A percentile compares a stretch with the other conserved stretches of the same genome.
Conservation (phyloP, 495 filamentous ascomycete genomes). For the Chaetomidium leptoderma region DNA sequence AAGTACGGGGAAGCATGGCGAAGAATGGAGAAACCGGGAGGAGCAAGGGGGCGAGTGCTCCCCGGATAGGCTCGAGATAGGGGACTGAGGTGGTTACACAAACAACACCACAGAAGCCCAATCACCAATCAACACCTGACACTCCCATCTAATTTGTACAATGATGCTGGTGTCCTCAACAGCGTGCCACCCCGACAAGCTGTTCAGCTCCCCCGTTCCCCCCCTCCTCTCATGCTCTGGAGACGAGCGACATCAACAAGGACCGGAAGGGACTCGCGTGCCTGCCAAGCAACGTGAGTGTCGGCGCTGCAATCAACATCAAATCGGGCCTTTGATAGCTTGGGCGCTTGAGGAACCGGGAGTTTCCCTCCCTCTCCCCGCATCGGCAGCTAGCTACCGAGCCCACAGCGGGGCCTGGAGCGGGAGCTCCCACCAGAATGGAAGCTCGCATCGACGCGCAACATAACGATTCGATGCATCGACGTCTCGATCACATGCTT, state of each 20-base stretch:
- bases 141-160: too few species aligned
- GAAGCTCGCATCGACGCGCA: constrained; percentile 15
- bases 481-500: not conserved
- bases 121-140: too few species aligned
- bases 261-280: not conserved
- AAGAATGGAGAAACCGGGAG: too few species aligned
- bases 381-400: constrained; percentile 14
- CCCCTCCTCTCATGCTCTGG: too few species aligned
- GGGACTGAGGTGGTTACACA: too few species aligned
- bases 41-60: not conserved
- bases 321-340: constrained; percentile 19
- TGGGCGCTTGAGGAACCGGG: not conserved
- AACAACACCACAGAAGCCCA: too few species aligned
- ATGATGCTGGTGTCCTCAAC: too few species aligned
- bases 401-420: constrained; percentile 12
- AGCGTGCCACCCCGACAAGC: not conserved
- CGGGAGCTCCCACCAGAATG: constrained; percentile 14
- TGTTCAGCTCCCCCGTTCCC: too few species aligned
- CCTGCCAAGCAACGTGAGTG: not conserved
- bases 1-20: too few species aligned
- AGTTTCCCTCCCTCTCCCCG: constrained; percentile 8
- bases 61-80: too few species aligned
- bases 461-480: not conserved
- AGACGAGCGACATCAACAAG: too few species aligned
- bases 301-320: constrained; percentile 5